Conservation (phyloP, 176 grass and related monocot genomes). For the Oryza nivara region DNA sequence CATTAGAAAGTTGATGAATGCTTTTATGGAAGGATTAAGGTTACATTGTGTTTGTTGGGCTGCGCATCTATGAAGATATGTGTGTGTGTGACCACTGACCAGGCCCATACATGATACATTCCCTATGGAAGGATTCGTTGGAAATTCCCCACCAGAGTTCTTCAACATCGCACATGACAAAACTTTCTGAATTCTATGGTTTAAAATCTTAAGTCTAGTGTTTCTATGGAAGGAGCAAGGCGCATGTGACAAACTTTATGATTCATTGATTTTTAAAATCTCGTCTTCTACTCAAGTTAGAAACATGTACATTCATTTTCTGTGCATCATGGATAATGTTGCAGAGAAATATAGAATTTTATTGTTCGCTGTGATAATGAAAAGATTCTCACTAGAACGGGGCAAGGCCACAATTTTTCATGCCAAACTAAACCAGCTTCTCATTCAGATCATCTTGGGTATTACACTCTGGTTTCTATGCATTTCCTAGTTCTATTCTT, state of each 20-base stretch:
- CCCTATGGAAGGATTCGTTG: not conserved
- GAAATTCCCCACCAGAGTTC: not conserved
- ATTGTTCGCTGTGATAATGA: not conserved
- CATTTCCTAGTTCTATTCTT: not conserved
- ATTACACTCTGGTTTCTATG: too few relatives aligned
- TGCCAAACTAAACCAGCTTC: not conserved
- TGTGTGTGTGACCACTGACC: not conserved
- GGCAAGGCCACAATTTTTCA: not conserved
- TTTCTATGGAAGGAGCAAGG: not conserved
- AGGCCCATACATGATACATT: not conserved
- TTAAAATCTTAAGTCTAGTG: not conserved
- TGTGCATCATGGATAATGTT: too few relatives aligned
- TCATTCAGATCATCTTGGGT: not conserved
- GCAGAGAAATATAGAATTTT: not conserved
- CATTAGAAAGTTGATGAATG: not conserved
- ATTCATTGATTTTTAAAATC: too few relatives aligned
- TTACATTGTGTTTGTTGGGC: not conserved
- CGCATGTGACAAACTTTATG: too few relatives aligned
- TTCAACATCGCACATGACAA: not conserved
- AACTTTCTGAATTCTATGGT: not conserved
- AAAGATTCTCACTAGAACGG: not conserved
- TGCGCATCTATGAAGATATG: not conserved
- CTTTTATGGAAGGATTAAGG: not conserved
- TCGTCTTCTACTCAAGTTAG: too few relatives aligned
- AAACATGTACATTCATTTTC: too few relatives aligned